These are phyloP conservation scores for Venturia effusa DNA, from an alignment of 2,329 filamentous ascomycete genomes.

Conservation along the genomic window DNA sequence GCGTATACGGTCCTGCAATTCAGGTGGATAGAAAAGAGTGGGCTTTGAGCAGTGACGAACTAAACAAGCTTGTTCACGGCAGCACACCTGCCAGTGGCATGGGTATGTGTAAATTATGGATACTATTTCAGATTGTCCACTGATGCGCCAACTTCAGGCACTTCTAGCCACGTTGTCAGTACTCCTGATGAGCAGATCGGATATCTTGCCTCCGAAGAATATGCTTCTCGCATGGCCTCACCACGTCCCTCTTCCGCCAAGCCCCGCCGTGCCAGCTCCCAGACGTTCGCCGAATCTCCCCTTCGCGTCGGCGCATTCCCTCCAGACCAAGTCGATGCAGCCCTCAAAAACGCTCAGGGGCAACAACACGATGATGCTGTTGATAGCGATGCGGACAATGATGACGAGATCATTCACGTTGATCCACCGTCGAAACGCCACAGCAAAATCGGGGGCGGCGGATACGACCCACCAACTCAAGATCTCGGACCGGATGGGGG, in stretches of 20 bases:
- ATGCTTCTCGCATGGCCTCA: conserved; percentile 64
- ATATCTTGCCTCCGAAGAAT: conserved; percentile 78
- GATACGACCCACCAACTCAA: conserved; percentile 42
- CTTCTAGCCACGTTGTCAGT: conserved; percentile 31
- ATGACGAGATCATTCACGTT: conserved; percentile 61
- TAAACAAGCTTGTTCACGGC: conserved; percentile 79
- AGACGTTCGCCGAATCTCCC: conserved; percentile 38
- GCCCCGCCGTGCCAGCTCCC: conserved; percentile 34
- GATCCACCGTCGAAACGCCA: conserved; percentile 45
- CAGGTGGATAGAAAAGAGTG: conserved; percentile 57
- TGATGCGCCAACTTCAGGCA: neutral
- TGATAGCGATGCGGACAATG: conserved; percentile 39
- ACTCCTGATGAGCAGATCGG: conserved; percentile 88
- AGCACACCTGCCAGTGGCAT: conserved; percentile 45
- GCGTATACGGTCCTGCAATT: conserved; percentile 48
- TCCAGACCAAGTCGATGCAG: conserved; percentile 28
- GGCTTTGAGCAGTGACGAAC: conserved; percentile 77
- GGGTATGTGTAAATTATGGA: conserved; percentile 31
- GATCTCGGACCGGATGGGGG: conserved; percentile 37
- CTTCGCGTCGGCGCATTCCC: conserved; percentile 40
- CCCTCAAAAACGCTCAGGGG: neutral
- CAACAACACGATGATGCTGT: conserved; percentile 24
- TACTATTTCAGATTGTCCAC: neutral
- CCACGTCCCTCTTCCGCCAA: conserved; percentile 41
- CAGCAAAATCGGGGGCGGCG: conserved; percentile 35